A percentile compares a stretch with the other conserved stretches of the same genome.
Conservation (phyloP, 495 filamentous ascomycete genomes). For the Tirmania nivea region DNA sequence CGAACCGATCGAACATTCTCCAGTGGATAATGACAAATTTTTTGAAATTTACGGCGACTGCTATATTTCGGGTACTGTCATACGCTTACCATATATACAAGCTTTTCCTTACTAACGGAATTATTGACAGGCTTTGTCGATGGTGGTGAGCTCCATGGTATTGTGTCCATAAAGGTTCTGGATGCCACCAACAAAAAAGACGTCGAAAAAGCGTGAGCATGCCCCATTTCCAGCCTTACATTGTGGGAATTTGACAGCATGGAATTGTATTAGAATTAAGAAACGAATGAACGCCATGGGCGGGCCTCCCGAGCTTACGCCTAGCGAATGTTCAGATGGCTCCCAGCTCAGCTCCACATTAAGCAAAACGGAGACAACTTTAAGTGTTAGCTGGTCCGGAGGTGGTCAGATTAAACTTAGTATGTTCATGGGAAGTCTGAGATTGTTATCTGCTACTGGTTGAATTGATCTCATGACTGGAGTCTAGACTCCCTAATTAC, state of each 20-base stretch:
- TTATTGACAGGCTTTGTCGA: slow-evolving; percentile 8
- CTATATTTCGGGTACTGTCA: slow-evolving; percentile 8
- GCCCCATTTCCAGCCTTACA: neutral
- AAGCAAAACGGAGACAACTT: slow-evolving; percentile 10
- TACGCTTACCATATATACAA: neutral
- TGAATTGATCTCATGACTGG: too few species aligned
- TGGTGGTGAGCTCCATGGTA: slow-evolving; percentile 13
- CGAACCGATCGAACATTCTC: neutral
- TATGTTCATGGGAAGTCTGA: too few species aligned
- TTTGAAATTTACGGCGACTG: slow-evolving; percentile 11
- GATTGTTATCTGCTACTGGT: too few species aligned
- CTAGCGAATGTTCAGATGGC: slow-evolving; percentile 1
- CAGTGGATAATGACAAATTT: slow-evolving; percentile 5
- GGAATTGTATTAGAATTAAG: neutral
- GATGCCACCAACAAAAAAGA: slow-evolving; percentile 6
- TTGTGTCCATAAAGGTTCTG: slow-evolving; percentile 10
- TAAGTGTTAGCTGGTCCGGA: slow-evolving; percentile 13
- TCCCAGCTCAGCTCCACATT: slow-evolving; percentile 1
- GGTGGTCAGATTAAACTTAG: slow-evolving; percentile 9
- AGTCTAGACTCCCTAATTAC: too few species aligned
- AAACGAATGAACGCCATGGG: slow-evolving; percentile 1
- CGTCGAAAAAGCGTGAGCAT: neutral
- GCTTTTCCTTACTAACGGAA: neutral
- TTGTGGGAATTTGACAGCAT: neutral
- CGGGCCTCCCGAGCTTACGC: neutral